A percentile compares a stretch with the other conserved stretches of the same genome.
These are phyloP conservation scores for Alternaria ventricosa DNA, from an alignment of 2,329 filamentous ascomycete species.

Conservation along the genomic window DNA sequence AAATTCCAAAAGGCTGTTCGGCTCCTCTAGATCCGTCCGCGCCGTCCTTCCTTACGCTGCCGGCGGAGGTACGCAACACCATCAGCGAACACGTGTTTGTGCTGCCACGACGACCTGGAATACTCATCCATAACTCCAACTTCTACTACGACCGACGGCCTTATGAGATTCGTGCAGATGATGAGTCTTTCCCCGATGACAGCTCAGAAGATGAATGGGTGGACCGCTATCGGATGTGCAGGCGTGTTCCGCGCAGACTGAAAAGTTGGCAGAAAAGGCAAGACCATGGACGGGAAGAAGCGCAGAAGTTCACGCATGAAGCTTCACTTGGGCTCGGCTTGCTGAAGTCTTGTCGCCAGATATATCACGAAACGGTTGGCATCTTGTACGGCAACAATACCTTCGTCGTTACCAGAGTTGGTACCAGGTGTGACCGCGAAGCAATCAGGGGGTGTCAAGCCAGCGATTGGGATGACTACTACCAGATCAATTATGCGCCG, in stretches of 20 bases:
- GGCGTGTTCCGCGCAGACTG: not conserved
- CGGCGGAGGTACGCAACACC: not conserved
- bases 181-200: not conserved
- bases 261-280: not conserved
- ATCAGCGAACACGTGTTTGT: not conserved
- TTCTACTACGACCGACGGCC: not conserved
- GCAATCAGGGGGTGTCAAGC: not conserved
- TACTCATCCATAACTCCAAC: not conserved
- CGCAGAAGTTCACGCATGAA: not conserved
- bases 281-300: not conserved
- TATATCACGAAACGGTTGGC: not conserved
- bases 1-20: not conserved
- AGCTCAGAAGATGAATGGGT: not conserved
- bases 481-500: not conserved
- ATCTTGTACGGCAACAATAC: not conserved
- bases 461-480: not conserved
- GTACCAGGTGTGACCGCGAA: not conserved
- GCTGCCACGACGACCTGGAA: not conserved
- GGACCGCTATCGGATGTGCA: no score
- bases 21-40: not conserved
- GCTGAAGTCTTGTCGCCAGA: not conserved
- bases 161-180: not conserved
- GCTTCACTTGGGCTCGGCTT: not conserved
- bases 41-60: not conserved
- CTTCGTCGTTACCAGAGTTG: not conserved